Evolutionary conservation across 2,329 filamentous ascomycete genomes (phyloP).

Genomic region (Sphaceloma murrayae): DNA sequence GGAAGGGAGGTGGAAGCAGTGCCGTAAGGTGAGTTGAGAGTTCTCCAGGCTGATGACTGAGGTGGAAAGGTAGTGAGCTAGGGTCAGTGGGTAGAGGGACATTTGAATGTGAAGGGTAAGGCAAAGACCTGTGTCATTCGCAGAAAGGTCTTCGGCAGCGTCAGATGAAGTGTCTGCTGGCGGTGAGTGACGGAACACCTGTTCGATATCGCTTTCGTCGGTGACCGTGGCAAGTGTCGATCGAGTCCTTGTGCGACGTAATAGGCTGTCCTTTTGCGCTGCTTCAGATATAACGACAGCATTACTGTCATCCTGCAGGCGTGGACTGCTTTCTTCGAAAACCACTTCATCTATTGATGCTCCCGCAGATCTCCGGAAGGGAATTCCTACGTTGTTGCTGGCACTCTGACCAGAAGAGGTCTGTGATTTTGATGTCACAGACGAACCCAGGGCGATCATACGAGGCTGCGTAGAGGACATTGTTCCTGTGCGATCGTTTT

Average conservation of each 20-base stretch:
- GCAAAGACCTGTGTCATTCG: constrained; percentile 19
- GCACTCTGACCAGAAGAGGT: neutral
- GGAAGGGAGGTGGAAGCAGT: constrained; percentile 54
- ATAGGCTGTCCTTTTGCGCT: too few relatives aligned
- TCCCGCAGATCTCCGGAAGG: neutral
- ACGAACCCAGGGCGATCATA: constrained; percentile 7
- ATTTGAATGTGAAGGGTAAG: constrained; percentile 58
- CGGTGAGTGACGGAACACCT: constrained; percentile 35
- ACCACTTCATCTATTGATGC: constrained; percentile 26
- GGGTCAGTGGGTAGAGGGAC: constrained; percentile 53
- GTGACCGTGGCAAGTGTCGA: constrained; percentile 20
- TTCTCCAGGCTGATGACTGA: constrained; percentile 16
- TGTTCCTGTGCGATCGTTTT: neutral
- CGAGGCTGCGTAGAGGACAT: constrained; percentile 10
- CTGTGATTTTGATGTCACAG: neutral
- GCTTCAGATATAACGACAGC: too few relatives aligned
- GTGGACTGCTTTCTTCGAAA: constrained; percentile 31
- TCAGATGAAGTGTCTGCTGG: constrained; percentile 21
- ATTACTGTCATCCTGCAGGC: neutral
- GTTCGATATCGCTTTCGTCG: constrained; percentile 38
- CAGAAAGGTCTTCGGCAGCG: neutral
- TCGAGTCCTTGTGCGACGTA: constrained; percentile 19
- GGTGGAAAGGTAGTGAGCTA: constrained; percentile 48
- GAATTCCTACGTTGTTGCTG: neutral
- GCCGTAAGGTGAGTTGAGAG: constrained; percentile 30